Conservation (phyloP, 2,329 filamentous ascomycete species). For the Pseudocercospora ulei region DNA sequence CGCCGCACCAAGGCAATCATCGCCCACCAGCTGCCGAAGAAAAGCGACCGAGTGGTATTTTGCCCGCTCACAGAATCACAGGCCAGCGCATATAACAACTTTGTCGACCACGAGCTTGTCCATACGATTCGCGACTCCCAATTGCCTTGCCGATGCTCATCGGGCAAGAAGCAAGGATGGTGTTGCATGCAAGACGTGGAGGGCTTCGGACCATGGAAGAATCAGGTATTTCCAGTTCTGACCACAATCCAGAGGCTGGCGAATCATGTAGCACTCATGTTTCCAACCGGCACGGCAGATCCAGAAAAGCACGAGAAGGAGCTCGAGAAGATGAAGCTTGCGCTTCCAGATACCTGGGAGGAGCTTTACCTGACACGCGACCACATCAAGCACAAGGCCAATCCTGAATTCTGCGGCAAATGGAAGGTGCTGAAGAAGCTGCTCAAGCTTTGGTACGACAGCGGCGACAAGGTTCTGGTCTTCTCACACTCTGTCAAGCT, state of each 20-base stretch:
- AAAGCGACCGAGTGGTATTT: slow-evolving; percentile 88
- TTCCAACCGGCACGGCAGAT: slow-evolving; percentile 57
- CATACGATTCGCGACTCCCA: slow-evolving; percentile 57
- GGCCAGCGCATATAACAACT: slow-evolving; percentile 69
- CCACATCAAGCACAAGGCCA: slow-evolving; percentile 68
- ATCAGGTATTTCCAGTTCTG: slow-evolving; percentile 76
- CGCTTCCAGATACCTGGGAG: slow-evolving; percentile 65
- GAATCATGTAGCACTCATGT: slow-evolving; percentile 82
- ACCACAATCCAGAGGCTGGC: slow-evolving; percentile 74
- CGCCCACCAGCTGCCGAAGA: slow-evolving; percentile 83
- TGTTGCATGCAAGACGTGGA: slow-evolving; percentile 60
- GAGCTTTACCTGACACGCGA: slow-evolving; percentile 65
- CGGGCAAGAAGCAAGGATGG: slow-evolving; percentile 63
- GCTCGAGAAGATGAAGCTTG: slow-evolving; percentile 60
- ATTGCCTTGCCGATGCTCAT: slow-evolving; percentile 60
- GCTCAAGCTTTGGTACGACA: slow-evolving; percentile 78
- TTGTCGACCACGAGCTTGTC: slow-evolving; percentile 63
- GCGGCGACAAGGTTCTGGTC: slow-evolving; percentile 86
- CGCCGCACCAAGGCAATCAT: slow-evolving; percentile 89
- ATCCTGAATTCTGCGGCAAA: slow-evolving; percentile 89
- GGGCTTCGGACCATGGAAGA: slow-evolving; percentile 59
- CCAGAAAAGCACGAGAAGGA: slow-evolving; percentile 69
- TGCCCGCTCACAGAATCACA: slow-evolving; percentile 81
- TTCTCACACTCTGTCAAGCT: slow-evolving; percentile 88
- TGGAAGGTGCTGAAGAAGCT: slow-evolving; percentile 86